Base-by-base conservation (phyloP, 73 alveolate genomes). In the Stentor coeruleus region DNA sequence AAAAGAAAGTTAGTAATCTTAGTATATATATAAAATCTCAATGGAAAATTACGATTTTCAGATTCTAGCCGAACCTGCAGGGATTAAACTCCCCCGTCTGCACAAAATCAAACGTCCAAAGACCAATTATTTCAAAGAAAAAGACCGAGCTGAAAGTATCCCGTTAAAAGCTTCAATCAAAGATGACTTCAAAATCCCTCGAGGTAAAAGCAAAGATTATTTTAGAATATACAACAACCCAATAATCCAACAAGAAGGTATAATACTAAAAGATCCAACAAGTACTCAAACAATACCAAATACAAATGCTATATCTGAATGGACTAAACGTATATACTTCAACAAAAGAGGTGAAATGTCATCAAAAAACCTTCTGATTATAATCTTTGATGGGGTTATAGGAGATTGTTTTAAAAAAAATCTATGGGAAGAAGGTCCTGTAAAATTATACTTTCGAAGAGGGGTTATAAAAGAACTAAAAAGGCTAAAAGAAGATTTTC, bases 341-440 rank as follows among this genome's bases (percentile, higher is more conserved):
- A 66, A 66, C n/a, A 0, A 31, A 66, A 20, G 79, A 26, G 49
- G 20, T 1, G 79, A 66, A 1, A 66, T 66, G 79, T 37, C 42
- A 20, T 15, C n/a, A 66, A 66, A 66, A 66, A 20, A 31, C 39
- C 79, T 66, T 31, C 26, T 66, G 15, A 20, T 66, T 40, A 28
- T 66, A 20, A 40, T 20, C 79, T 66, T 66, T 40, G 79, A 66
- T 11, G 79, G 79, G 41, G 79, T 66, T 66, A 1, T 66, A 37
- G 79, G 79, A 28, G 79, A 66, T 40, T 20, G n/a, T 66, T 66
- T 66, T 33, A 66, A 66, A 33, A 20, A 66, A 66, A 66, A 66
- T 33, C n/a, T 66, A 1, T 66, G 79, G 79, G 39, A 66, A 66
- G 14, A 33, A 26, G 36, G 42, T 1, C 79, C 79, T 0, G 2